Evolutionary conservation across 2,329 filamentous ascomycete species (phyloP), one percentile per base, ranked within the genome.

Genomic region (Alternaria sp.): DNA sequence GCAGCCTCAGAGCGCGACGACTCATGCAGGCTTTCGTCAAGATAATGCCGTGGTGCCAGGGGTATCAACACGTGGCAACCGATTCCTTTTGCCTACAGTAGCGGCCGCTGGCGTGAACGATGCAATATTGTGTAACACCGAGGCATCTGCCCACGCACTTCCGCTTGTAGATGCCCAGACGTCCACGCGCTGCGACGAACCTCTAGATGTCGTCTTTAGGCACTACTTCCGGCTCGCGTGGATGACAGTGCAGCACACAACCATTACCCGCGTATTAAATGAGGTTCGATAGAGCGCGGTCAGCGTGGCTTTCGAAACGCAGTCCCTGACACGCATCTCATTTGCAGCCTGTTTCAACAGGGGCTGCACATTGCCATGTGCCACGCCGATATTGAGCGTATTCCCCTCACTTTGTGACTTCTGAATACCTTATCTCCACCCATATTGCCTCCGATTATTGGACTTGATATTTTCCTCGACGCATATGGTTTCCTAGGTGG

Each of bases 91-190:
- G 63, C 63, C 66, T 69, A 41, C 37, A 41, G 37, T 41, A 69
- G 70, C 72, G 72, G 72, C 66, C 73, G 71, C 72, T 76, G 71
- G 74, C 72, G 74, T 73, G 71, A 75, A 75, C 64, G 58, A 68
- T 58, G 66, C 45, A 64, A 55, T 25, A 58, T 60, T 45, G 66
- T 59, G 60, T 64, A 43, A 60, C 61, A 62, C 55, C 41, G 53
- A 61, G 57, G 54, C 61, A 51, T 59, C 50, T 50, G 55, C 30
- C 58, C 55, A 58, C 53, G n/a, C 37, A 55, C 59, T 55, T 57
- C 28, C 45, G 25, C 50, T 50, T 43, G 25, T n/a, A 33, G 8
- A 43, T 43, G 28, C 14, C 37, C 15, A 43, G 55, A 44, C 60
- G 26, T 58, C 44, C 3, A 33, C 15, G 46, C 37, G 47, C 62